Percentiles rank a stretch among this genome's conserved stretches.
Evolutionary conservation across 441 rosid genomes (phyloP).

Genomic region (Omphalea diandra): DNA sequence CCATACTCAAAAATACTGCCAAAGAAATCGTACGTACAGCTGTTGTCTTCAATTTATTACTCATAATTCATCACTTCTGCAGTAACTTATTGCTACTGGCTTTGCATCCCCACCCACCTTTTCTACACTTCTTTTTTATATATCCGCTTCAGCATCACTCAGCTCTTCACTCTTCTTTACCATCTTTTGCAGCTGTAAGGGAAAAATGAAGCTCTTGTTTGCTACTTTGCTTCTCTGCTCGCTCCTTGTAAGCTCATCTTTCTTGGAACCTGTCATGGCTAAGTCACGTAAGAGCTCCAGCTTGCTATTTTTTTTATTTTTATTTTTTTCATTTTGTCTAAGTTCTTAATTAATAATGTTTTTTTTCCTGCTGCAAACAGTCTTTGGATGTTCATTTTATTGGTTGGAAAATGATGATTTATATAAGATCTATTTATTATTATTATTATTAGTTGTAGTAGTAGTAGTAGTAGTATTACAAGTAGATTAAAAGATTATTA

Average conservation of each 20-base stretch:
- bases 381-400: too few relatives aligned
- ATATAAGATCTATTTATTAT: too few relatives aligned
- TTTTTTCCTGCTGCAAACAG: too few relatives aligned
- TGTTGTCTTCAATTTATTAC: conserved; percentile 18
- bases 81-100: not conserved
- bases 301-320: not conserved
- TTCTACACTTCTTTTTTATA: conserved; percentile 13
- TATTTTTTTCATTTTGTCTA: not conserved
- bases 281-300: conserved; percentile 22
- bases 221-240: conserved; percentile 34
- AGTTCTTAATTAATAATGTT: not conserved
- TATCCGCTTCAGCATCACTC: not conserved
- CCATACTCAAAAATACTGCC: conserved; percentile 17
- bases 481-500: too few relatives aligned
- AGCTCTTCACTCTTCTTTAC: not conserved
- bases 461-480: too few relatives aligned
- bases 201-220: conserved; percentile 34
- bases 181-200: not conserved
- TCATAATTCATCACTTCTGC: not conserved
- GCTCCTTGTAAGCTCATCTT: conserved; percentile 34
- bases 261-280: conserved; percentile 32
- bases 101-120: too few relatives aligned
- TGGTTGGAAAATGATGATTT: too few relatives aligned
- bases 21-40: conserved; percentile 22
- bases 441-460: too few relatives aligned